Percentiles rank a stretch among this genome's conserved stretches.
These are phyloP conservation scores for Secale cereale DNA, from an alignment of 176 grass and related monocot genomes.

Conservation along the genomic window DNA sequence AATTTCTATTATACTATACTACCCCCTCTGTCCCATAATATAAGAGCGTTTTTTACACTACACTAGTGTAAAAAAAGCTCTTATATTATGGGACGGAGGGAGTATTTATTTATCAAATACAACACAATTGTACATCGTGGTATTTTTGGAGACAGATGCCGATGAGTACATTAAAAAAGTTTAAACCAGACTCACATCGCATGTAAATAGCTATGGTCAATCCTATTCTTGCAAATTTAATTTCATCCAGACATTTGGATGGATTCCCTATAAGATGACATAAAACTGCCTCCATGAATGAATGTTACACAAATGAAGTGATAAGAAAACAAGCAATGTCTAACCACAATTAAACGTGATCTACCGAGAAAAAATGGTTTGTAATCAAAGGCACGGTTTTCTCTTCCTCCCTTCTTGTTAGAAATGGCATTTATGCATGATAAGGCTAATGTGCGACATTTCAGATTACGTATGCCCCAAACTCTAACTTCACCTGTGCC, in stretches of 20 bases:
- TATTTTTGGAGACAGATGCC: neutral
- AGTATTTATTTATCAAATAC: neutral
- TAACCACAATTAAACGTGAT: neutral
- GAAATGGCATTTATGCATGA: neutral
- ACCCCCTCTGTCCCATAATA: no score
- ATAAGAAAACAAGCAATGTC: neutral
- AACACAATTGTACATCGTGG: neutral
- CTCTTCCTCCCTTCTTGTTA: neutral
- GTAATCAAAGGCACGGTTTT: neutral
- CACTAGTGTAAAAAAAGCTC: no score
- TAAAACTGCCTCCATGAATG: neutral
- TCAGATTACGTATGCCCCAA: neutral
- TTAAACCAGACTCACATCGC: neutral
- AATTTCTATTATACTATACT: neutral
- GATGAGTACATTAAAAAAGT: neutral
- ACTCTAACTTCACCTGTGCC: constrained; percentile 50
- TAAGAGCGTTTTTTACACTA: no score
- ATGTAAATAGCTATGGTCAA: neutral
- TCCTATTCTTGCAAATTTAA: neutral
- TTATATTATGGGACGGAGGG: no score
- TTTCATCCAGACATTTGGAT: constrained; percentile 1
- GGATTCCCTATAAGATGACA: neutral
- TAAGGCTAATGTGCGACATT: neutral
- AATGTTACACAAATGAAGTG: neutral
- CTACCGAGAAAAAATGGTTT: neutral